These are phyloP conservation scores for Fagopyrum tataricum DNA, from an alignment of 148 eudicot species.

Conservation along the genomic window DNA sequence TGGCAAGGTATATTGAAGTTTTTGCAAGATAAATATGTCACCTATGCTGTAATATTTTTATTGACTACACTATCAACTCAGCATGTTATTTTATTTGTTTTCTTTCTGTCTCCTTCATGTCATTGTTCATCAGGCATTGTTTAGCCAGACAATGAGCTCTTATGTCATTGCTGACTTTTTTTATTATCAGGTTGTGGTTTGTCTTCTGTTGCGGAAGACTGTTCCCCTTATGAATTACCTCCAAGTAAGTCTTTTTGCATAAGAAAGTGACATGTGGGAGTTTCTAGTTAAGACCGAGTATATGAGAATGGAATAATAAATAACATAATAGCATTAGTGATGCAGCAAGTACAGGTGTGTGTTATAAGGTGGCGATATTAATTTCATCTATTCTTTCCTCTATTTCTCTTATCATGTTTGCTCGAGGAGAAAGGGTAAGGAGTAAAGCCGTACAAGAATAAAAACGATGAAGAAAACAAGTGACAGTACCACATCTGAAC, in stretches of 20 bases:
- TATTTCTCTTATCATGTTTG: neutral
- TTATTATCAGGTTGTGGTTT: constrained; percentile 66
- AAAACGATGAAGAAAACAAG: neutral
- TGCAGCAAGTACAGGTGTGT: neutral
- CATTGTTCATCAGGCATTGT: neutral
- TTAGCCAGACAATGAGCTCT: neutral
- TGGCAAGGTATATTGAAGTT: constrained; percentile 58
- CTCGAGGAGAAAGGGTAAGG: neutral
- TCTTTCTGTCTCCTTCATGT: neutral
- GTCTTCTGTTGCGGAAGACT: constrained; percentile 84
- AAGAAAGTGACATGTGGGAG: neutral
- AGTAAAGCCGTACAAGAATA: neutral
- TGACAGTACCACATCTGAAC: neutral
- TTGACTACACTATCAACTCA: neutral
- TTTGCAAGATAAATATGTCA: neutral
- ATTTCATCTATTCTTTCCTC: neutral
- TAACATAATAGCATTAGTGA: neutral
- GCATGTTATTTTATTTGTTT: neutral
- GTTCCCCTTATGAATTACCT: constrained; percentile 71
- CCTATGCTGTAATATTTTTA: neutral
- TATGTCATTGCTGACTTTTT: neutral
- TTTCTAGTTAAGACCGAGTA: neutral
- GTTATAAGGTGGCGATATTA: neutral
- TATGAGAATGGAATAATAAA: neutral
- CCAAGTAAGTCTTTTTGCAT: constrained; percentile 43